Percentiles rank a stretch among this genome's conserved stretches.
Evolutionary conservation across 129 eudicot genomes (phyloP).

Genomic region (Flaveria sonorensis): DNA sequence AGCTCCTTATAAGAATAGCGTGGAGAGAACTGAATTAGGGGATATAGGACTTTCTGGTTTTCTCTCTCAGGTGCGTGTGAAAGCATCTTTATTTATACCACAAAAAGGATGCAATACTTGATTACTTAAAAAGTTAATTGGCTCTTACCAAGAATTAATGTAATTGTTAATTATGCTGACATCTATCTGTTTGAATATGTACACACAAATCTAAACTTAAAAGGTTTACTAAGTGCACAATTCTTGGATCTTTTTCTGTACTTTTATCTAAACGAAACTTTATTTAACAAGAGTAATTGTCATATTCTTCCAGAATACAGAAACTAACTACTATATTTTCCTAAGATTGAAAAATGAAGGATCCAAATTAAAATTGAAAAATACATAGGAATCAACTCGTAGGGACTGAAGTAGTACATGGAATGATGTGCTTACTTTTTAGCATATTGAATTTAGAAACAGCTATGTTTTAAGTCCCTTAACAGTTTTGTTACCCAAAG

Average conservation of each 20-base stretch:
- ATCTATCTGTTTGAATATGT: no score
- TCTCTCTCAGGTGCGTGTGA: constrained; percentile 66
- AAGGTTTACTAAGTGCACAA: no score
- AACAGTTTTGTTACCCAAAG: not conserved
- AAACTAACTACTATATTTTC: not conserved
- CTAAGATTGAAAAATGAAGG: not conserved
- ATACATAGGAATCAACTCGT: no score
- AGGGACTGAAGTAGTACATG: no score
- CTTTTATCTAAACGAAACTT: not conserved
- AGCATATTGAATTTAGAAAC: no score
- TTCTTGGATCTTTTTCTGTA: not conserved
- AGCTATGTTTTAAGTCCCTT: no score
- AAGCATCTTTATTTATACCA: not conserved
- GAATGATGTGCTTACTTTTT: no score
- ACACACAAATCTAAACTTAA: no score
- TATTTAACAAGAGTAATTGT: constrained; percentile 7
- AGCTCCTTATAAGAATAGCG: constrained; percentile 73
- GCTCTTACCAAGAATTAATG: not conserved
- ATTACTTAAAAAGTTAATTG: not conserved
- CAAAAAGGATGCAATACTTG: not conserved
- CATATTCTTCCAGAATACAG: constrained; percentile 7
- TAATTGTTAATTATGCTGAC: no score
- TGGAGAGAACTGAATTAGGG: constrained; percentile 70
- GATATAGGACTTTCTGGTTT: constrained; percentile 72
- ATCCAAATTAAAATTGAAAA: no score